Evolutionary conservation across 2,329 filamentous ascomycete species (phyloP), one percentile per base, ranked within the genome.

Genomic region (Rugonectria rugulosa): DNA sequence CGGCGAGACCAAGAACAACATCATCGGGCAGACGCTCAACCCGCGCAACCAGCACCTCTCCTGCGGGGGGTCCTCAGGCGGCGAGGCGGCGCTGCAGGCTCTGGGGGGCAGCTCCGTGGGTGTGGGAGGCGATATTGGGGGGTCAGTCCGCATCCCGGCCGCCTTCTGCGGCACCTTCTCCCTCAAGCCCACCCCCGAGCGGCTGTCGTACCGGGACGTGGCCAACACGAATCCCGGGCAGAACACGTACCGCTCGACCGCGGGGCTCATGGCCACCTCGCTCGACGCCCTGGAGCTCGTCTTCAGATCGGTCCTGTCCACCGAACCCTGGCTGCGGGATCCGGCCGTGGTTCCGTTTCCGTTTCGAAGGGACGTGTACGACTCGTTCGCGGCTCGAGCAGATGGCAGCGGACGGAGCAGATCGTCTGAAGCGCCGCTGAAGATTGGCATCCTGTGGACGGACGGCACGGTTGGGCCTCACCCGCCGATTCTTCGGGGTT

Each of bases 261-360:
- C 88, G 11, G 88, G 88, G 0, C 86, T 87, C 1, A 68, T 92
- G 12, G 82, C 82, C 1, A 82, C 81, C 1, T 85, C 81, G 1
- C 72, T 81, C 2, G 75, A 77, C 1, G 81, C 80, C 0, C 64
- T 90, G 11, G 79, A 79, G 32, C 70, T 90, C 3, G 65, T 86
- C 2, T 77, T 85, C 2, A 80, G 84, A 62, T 73, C 81, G 0
- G 67, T 90, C 2, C 72, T 92, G 2, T 75, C 74, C 11, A 79
- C 79, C 26, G 64, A 84, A 48, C 88, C 88, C 0, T 91, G 88
- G 89, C 71, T 85, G 2, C 73, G 83, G 59, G 88, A 91, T 68
- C 88, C 88, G 0, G 73, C 86, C 1, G 85, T 88, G 0, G 72
- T 85, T 34, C 85, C 88, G 17, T 75, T 91, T 1, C 88, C 88